Percentiles rank a stretch among this genome's conserved stretches.
phyloP scores from a whole-genome alignment of 352 stramenopile species.

The Pythium rhizo-oryzae region DNA sequence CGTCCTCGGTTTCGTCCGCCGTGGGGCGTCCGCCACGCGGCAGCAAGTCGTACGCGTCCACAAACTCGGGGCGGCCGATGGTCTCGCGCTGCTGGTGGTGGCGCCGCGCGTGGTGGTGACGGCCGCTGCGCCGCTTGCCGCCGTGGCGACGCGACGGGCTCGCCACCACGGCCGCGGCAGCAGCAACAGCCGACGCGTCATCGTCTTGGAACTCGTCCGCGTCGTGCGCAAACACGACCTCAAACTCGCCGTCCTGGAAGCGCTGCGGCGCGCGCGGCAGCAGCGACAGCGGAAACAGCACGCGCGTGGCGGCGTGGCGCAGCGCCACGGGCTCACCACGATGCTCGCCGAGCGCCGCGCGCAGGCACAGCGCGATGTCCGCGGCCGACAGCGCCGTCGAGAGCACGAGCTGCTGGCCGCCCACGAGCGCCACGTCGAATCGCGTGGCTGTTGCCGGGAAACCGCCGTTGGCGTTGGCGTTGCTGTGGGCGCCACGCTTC shows the following conservation, averaged over 20 bases:
- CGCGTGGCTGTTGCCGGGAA: background rate
- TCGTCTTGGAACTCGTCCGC: background rate
- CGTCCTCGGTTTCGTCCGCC: conserved; percentile 24
- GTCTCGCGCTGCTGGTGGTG: conserved; percentile 25
- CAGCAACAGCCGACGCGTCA: background rate
- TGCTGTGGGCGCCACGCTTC: background rate
- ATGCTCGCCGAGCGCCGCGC: background rate
- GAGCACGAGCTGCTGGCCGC: conserved; percentile 27
- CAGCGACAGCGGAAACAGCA: conserved; percentile 77
- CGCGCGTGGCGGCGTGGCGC: conserved; percentile 31
- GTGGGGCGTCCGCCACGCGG: conserved; percentile 3
- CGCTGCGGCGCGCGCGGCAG: conserved; percentile 50
- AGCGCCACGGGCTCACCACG: conserved; percentile 29
- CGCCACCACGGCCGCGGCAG: background rate
- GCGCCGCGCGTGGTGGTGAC: conserved; percentile 4
- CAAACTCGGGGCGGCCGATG: conserved; percentile 26
- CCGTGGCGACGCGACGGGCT: conserved; percentile 10
- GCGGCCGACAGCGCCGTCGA: conserved; percentile 7
- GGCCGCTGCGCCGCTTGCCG: conserved; percentile 9
- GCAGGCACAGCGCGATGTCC: conserved; percentile 22
- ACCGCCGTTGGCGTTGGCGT: conserved; percentile 1
- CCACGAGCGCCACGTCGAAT: conserved; percentile 8
- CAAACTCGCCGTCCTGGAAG: conserved; percentile 52
- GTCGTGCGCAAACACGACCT: conserved; percentile 37
- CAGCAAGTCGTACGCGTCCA: conserved; percentile 31